Conservation (phyloP, 2,329 filamentous ascomycete species). For the Daldinia sp. region DNA sequence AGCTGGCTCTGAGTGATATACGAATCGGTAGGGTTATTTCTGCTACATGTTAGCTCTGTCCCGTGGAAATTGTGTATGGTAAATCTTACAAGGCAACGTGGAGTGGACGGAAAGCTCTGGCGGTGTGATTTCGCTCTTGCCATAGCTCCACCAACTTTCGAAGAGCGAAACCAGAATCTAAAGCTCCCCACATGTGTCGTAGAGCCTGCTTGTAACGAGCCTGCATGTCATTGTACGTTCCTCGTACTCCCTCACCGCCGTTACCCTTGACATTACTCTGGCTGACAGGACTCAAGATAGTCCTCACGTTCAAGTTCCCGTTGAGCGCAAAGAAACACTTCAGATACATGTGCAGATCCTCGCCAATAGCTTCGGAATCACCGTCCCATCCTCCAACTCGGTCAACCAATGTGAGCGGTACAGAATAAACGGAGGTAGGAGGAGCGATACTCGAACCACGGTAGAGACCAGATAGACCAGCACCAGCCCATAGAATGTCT, state of each 20-base stretch:
- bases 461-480: constrained; percentile 77
- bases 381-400: constrained; percentile 79
- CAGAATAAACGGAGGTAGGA: constrained; percentile 79
- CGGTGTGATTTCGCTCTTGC: constrained; percentile 68
- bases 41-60: constrained; percentile 44
- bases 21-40: constrained; percentile 59
- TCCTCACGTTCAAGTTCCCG: constrained; percentile 73
- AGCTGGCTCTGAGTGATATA: constrained; percentile 63
- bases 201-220: constrained; percentile 79
- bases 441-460: constrained; percentile 72
- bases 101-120: constrained; percentile 66
- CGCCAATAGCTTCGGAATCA: constrained; percentile 77
- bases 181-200: constrained; percentile 80
- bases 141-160: constrained; percentile 69
- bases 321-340: constrained; percentile 82
- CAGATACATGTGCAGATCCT: constrained; percentile 82
- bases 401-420: constrained; percentile 75
- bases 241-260: constrained; percentile 64
- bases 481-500: constrained; percentile 78
- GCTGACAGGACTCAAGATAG: constrained; percentile 76
- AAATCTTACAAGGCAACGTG: constrained; percentile 60
- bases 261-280: constrained; percentile 78
- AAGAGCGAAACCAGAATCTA: constrained; percentile 76
- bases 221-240: constrained; percentile 67
- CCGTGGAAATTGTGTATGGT: not conserved